Conservation (phyloP, 2,329 filamentous ascomycete genomes). For the Botrytis sinoallii region DNA sequence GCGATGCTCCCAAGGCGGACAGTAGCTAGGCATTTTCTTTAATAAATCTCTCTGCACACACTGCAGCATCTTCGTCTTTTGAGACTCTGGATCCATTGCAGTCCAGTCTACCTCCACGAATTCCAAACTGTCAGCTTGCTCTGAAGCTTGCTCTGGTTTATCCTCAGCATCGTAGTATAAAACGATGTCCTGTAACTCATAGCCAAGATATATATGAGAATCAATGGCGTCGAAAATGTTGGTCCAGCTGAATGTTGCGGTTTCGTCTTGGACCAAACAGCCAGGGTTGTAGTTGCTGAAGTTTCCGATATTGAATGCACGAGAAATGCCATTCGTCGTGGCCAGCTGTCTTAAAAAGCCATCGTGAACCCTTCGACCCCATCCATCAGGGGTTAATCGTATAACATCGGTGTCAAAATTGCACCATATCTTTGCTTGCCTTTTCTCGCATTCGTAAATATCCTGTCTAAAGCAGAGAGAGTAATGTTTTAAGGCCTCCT, state of each 20-base stretch:
- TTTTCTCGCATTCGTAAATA: not conserved
- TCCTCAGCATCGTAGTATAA: constrained; percentile 12
- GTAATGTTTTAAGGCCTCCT: constrained; percentile 10
- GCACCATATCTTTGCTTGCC: not conserved
- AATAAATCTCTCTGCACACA: constrained; percentile 11
- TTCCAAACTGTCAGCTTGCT: not conserved
- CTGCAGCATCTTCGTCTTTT: constrained; percentile 6
- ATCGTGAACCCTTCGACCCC: not conserved
- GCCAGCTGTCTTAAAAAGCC: constrained; percentile 5
- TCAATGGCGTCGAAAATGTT: constrained; percentile 8
- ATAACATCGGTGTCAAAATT: constrained; percentile 9
- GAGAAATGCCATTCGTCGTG: not conserved
- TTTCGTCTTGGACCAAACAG: not conserved
- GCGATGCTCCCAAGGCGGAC: not conserved
- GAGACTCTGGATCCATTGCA: constrained; percentile 12
- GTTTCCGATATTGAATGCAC: constrained; percentile 11
- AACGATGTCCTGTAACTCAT: constrained; percentile 5
- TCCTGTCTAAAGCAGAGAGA: constrained; percentile 1
- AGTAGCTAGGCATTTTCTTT: constrained; percentile 1
- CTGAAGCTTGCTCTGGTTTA: not conserved
- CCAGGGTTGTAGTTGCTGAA: not conserved
- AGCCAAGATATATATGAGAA: not conserved
- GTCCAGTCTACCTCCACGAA: constrained; percentile 17
- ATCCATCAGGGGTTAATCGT: not conserved
- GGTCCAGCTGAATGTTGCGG: not conserved